phyloP scores from a whole-genome alignment of 345 rosid genomes.

The Eucalyptus sp. region DNA sequence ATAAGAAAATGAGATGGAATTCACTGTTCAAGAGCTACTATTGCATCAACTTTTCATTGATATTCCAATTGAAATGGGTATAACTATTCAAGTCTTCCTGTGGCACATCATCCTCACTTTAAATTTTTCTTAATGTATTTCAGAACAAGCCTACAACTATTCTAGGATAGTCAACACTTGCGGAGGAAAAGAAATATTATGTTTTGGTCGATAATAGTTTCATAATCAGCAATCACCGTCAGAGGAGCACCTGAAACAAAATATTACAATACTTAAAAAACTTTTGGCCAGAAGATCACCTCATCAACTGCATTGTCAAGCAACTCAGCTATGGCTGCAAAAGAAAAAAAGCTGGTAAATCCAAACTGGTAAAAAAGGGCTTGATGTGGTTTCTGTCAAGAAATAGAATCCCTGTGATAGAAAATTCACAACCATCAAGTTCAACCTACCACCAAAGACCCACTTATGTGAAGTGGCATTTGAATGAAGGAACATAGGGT shows the following conservation, averaged over 20 bases:
- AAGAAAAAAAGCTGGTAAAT: background rate
- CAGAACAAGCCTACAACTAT: background rate
- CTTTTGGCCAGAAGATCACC: slow-evolving; percentile 28
- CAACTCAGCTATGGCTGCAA: slow-evolving; percentile 78
- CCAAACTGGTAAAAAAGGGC: background rate
- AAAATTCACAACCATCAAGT: background rate
- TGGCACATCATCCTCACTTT: background rate
- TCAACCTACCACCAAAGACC: slow-evolving; percentile 89
- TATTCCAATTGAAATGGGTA: background rate
- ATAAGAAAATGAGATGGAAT: background rate
- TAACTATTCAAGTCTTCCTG: background rate
- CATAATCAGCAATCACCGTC: background rate
- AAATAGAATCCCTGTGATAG: background rate
- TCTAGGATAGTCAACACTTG: background rate
- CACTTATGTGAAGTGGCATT: slow-evolving; percentile 99
- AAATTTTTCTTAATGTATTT: background rate
- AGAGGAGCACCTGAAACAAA: background rate
- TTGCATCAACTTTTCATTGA: background rate
- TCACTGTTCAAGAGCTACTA: background rate
- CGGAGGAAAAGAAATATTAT: background rate
- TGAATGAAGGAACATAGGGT: slow-evolving; percentile 96
- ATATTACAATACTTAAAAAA: background rate
- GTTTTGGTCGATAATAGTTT: background rate
- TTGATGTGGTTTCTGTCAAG: background rate
- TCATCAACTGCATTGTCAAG: slow-evolving; percentile 95